Evolutionary conservation across 306 rosid genomes (phyloP).

Genomic region (Cucumis hystrix): DNA sequence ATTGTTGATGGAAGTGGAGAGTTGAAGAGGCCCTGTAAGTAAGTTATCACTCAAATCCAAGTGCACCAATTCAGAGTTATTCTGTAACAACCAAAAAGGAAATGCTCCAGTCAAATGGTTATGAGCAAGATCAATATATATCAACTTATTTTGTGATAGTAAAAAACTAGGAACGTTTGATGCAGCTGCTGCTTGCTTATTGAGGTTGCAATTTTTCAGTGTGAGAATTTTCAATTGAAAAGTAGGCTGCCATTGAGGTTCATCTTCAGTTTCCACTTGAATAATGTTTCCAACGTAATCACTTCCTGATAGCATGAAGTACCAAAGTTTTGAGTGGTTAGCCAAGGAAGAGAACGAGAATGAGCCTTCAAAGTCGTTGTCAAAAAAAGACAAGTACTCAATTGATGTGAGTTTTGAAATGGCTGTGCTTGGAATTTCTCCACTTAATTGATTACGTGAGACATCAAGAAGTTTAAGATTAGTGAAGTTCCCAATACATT

Average conservation of each 20-base stretch:
- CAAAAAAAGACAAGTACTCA: not conserved
- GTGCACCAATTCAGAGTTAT: not conserved
- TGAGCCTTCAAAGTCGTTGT: slow-evolving; percentile 5
- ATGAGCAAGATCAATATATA: not conserved
- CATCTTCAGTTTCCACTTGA: slow-evolving; percentile 8
- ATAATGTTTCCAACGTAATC: no score
- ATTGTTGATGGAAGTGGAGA: no score
- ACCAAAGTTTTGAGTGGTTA: slow-evolving; percentile 4
- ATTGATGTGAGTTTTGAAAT: not conserved
- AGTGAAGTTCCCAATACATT: slow-evolving; percentile 8
- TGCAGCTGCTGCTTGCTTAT: not conserved
- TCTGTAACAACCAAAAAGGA: not conserved
- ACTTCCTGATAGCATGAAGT: not conserved
- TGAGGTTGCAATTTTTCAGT: not conserved
- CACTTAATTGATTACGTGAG: not conserved
- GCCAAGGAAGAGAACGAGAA: slow-evolving; percentile 6
- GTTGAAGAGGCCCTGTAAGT: no score
- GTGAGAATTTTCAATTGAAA: slow-evolving; percentile 4
- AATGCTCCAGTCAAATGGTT: not conserved
- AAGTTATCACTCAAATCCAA: not conserved
- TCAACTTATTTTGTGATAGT: not conserved
- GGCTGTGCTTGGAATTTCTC: not conserved
- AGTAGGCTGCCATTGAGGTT: not conserved
- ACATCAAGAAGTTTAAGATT: slow-evolving; percentile 4
- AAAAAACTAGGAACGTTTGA: not conserved